Percentiles rank a stretch among this genome's conserved stretches.
Conservation (phyloP, 2,329 filamentous ascomycete species). For the Paracoccidioides lutzii region DNA sequence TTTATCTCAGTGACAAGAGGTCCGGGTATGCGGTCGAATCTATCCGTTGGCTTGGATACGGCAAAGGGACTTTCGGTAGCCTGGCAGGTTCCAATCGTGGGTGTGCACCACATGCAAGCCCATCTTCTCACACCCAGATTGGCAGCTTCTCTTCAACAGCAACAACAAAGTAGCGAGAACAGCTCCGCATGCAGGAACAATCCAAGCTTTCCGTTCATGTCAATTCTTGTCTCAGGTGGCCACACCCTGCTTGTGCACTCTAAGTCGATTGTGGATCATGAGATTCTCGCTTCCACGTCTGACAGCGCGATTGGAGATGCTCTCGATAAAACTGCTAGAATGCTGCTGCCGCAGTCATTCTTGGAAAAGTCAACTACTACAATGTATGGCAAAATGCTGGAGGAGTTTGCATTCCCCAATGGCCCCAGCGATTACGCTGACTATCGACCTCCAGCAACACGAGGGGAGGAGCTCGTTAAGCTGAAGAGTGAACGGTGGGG, state of each 20-base stretch:
- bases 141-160: constrained; percentile 45
- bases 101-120: constrained; percentile 94
- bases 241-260: constrained; percentile 81
- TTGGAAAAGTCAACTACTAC: constrained; percentile 46
- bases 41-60: constrained; percentile 64
- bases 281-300: constrained; percentile 56
- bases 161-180: background rate
- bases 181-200: constrained; percentile 3
- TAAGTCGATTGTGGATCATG: constrained; percentile 52
- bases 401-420: constrained; percentile 61
- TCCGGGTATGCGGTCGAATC: constrained; percentile 71
- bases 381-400: constrained; percentile 71
- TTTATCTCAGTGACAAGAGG: constrained; percentile 83
- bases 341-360: constrained; percentile 52
- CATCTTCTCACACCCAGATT: constrained; percentile 82
- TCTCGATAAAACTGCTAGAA: constrained; percentile 73
- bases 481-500: constrained; percentile 38
- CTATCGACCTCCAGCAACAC: constrained; percentile 47
- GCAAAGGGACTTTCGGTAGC: constrained; percentile 79
- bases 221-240: constrained; percentile 79
- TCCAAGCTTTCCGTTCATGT: constrained; percentile 71
- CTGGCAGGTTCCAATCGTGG: constrained; percentile 71
- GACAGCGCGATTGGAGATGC: constrained; percentile 84
- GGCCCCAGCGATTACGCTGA: constrained; percentile 24
- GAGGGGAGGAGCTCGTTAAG: constrained; percentile 46